Percentiles rank a stretch among this genome's conserved stretches.
Evolutionary conservation across 768 basidiomycete species (phyloP).

Genomic region (Serendipita vermifera): DNA sequence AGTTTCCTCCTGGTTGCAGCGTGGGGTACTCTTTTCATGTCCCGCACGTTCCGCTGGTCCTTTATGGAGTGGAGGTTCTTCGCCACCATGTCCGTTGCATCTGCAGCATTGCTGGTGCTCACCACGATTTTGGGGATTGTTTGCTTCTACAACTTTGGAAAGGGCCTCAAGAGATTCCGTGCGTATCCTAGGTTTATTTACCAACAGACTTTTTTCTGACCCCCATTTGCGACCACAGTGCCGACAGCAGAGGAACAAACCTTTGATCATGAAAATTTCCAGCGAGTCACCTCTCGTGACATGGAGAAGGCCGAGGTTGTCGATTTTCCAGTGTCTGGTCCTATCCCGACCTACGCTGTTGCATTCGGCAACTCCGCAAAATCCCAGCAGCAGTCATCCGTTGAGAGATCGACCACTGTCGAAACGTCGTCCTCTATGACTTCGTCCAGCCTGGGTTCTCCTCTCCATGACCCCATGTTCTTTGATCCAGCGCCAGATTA

Average conservation of each 20-base stretch:
- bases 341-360: conserved; percentile 43
- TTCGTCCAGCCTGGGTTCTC: conserved; percentile 40
- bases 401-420: conserved; percentile 27
- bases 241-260: conserved; percentile 23
- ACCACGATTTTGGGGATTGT: conserved; percentile 49
- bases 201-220: not conserved
- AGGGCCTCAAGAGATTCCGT: conserved; percentile 57
- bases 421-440: conserved; percentile 21
- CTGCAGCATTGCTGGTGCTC: conserved; percentile 42
- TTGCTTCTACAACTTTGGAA: conserved; percentile 65
- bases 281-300: conserved; percentile 3
- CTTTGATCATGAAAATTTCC: conserved; percentile 22
- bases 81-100: conserved; percentile 43
- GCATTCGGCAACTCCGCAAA: conserved; percentile 26
- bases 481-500: conserved; percentile 23
- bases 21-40: conserved; percentile 62
- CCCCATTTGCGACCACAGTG: conserved; percentile 17
- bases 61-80: conserved; percentile 67
- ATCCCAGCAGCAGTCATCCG: conserved; percentile 28
- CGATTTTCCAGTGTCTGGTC: conserved; percentile 42
- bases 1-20: conserved; percentile 50
- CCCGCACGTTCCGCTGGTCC: conserved; percentile 61
- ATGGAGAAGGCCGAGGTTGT: conserved; percentile 34
- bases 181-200: conserved; percentile 23
- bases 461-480: conserved; percentile 26